These are phyloP conservation scores for Scleromitrula shiraiana DNA, from an alignment of 2,329 filamentous ascomycete species.

Conservation along the genomic window DNA sequence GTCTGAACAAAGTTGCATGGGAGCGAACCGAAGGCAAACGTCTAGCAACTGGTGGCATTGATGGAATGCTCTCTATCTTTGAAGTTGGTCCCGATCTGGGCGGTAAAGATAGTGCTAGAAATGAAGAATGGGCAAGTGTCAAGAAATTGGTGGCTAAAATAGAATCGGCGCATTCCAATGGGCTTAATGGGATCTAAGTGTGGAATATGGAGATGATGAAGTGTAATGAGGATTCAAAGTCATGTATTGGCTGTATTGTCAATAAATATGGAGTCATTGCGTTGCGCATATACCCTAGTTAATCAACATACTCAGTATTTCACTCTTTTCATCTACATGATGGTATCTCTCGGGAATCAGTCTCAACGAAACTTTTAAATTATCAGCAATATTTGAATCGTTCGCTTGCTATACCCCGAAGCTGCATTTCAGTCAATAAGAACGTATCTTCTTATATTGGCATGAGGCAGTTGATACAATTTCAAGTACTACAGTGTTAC, in stretches of 20 bases:
- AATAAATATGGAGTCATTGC: conserved; percentile 19
- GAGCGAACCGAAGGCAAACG: conserved; percentile 81
- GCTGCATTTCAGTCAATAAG: too few species aligned
- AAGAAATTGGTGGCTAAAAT: conserved; percentile 79
- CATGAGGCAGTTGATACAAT: too few species aligned
- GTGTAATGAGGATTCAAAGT: not conserved
- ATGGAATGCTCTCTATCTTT: conserved; percentile 84
- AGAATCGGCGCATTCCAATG: conserved; percentile 40
- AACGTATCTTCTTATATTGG: too few species aligned
- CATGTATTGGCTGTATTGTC: conserved; percentile 5
- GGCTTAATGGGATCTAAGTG: conserved; percentile 18
- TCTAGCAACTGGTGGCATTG: conserved; percentile 83
- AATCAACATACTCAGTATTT: conserved; percentile 1
- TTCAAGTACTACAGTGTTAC: too few species aligned
- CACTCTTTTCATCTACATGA: not conserved
- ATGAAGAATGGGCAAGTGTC: conserved; percentile 87
- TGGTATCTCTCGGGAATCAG: too few species aligned
- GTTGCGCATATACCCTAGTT: conserved; percentile 26
- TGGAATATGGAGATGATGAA: not conserved
- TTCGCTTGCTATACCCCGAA: too few species aligned
- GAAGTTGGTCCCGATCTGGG: conserved; percentile 79
- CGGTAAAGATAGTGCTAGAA: conserved; percentile 73
- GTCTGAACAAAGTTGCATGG: conserved; percentile 92
- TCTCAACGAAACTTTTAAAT: too few species aligned
- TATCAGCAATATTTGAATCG: too few species aligned